Evolutionary conservation across 495 filamentous ascomycete species (phyloP).

Genomic region (Jackrogersella minutella): DNA sequence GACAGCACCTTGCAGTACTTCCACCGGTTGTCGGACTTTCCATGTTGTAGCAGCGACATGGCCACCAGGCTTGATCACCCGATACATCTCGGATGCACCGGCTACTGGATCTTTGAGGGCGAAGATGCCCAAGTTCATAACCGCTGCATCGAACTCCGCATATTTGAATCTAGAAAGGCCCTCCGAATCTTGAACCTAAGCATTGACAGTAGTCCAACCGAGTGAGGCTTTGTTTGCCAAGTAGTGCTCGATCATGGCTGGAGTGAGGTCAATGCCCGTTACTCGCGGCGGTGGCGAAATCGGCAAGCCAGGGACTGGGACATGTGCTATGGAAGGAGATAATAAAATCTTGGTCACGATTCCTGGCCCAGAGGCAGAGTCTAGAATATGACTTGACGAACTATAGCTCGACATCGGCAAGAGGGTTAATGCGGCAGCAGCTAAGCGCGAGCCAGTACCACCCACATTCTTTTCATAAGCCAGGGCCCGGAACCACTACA

Average conservation of each 20-base stretch:
- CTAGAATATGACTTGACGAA: conserved; percentile 35
- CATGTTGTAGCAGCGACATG: conserved; percentile 45
- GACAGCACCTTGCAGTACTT: conserved; percentile 17
- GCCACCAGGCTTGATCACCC: conserved; percentile 46
- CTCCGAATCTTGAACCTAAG: conserved; percentile 32
- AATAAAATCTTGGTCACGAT: conserved; percentile 35
- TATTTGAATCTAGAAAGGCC: conserved; percentile 31
- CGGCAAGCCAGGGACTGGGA: conserved; percentile 27
- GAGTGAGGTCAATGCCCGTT: conserved; percentile 31
- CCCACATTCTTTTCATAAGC: conserved; percentile 35
- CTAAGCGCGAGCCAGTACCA: conserved; percentile 23
- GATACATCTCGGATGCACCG: conserved; percentile 42
- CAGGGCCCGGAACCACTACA: too few relatives aligned
- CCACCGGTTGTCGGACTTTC: conserved; percentile 32
- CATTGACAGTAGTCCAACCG: conserved; percentile 27
- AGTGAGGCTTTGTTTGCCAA: conserved; percentile 25
- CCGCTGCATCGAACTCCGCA: conserved; percentile 42
- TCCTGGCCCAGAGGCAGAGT: conserved; percentile 35
- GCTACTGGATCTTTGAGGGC: conserved; percentile 25
- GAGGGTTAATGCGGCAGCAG: conserved; percentile 27
- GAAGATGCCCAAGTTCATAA: conserved; percentile 44
- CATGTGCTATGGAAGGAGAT: conserved; percentile 22
- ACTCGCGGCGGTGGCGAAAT: conserved; percentile 31
- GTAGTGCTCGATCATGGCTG: conserved; percentile 34
- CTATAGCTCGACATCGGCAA: conserved; percentile 35